These are phyloP conservation scores for Solanum dulcamara DNA, from an alignment of 257 asterid genomes.

Conservation along the genomic window DNA sequence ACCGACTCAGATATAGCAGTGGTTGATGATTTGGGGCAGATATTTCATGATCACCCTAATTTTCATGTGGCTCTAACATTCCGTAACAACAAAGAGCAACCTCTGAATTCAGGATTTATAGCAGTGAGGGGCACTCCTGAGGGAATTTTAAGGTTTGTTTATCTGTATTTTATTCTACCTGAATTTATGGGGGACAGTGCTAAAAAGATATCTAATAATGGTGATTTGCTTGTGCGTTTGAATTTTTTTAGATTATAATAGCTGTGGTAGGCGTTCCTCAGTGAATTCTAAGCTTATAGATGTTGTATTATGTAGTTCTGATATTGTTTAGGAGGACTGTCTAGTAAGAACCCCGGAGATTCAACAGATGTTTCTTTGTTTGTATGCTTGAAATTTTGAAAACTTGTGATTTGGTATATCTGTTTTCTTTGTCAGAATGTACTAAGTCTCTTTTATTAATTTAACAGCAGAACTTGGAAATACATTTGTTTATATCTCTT, in stretches of 20 bases:
- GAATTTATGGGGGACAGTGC: neutral
- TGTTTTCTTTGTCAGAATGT: neutral
- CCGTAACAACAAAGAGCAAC: conserved; percentile 91
- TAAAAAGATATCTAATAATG: neutral
- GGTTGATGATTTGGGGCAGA: conserved; percentile 52
- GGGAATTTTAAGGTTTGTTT: conserved; percentile 62
- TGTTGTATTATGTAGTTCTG: neutral
- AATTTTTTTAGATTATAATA: neutral
- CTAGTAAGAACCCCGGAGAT: neutral
- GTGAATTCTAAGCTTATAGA: neutral
- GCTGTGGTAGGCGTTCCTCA: neutral
- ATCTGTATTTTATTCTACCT: neutral
- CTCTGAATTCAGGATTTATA: conserved; percentile 90
- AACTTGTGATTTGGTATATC: neutral
- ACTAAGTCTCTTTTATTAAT: neutral
- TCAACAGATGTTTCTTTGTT: neutral
- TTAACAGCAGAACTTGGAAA: neutral
- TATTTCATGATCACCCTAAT: conserved; percentile 47
- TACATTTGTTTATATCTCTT: neutral
- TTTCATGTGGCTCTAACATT: conserved; percentile 89
- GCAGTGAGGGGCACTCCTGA: conserved; percentile 79
- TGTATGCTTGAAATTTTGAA: neutral
- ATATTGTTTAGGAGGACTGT: neutral
- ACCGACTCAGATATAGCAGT: conserved; percentile 93
- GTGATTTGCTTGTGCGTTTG: neutral